Evolutionary conservation across 139 green algal species (phyloP).

Genomic region (Chlorella ohadii): DNA sequence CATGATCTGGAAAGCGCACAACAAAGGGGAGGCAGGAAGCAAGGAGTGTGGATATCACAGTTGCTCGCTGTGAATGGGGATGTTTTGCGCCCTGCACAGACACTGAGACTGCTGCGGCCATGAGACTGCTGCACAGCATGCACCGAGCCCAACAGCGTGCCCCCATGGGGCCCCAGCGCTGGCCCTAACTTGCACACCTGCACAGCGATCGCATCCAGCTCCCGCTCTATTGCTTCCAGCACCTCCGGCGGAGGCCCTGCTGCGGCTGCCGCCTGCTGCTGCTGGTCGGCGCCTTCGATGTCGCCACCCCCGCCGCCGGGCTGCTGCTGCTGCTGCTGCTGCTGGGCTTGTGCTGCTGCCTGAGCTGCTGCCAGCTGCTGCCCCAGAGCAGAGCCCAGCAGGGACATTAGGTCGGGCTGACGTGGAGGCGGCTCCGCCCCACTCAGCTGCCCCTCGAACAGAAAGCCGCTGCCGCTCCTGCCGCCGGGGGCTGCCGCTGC

Average conservation of each 20-base stretch:
- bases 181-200: not conserved
- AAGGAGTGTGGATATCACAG: too few species aligned
- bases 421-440: not conserved
- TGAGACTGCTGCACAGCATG: too few species aligned
- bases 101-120: too few species aligned
- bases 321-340: constrained; percentile 13
- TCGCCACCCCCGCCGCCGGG: not conserved
- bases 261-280: not conserved
- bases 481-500: not conserved
- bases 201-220: constrained; percentile 19
- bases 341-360: not conserved
- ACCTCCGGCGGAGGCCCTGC: not conserved
- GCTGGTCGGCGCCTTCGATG: not conserved
- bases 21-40: too few species aligned
- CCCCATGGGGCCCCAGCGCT: too few species aligned
- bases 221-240: not conserved
- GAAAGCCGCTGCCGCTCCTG: not conserved
- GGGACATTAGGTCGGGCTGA: not conserved
- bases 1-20: constrained; percentile 25
- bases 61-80: too few species aligned
- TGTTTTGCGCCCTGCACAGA: too few species aligned
- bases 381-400: not conserved
- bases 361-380: constrained; percentile 6
- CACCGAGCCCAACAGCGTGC: too few species aligned
- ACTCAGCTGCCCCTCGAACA: constrained; percentile 47